Conservation (phyloP, 2,329 filamentous ascomycete species). For the Curvularia lunata region DNA sequence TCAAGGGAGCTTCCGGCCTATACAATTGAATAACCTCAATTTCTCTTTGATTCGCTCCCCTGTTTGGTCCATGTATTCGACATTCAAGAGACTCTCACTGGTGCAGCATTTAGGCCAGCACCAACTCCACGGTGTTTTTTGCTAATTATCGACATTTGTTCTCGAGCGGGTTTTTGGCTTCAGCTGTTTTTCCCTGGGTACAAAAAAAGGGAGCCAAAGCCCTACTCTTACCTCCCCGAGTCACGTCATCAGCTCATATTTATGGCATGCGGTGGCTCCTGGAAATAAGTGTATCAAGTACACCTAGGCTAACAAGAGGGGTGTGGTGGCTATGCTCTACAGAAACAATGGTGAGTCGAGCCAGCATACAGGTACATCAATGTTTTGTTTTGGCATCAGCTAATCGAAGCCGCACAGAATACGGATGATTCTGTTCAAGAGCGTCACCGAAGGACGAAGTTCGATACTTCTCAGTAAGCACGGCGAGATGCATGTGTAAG, state of each 20-base stretch:
- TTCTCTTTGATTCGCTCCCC: too few species aligned
- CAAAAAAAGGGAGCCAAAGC: slow-evolving; percentile 12
- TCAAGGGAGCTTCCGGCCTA: too few species aligned
- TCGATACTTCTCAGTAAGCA: too few species aligned
- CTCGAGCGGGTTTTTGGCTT: slow-evolving; percentile 12
- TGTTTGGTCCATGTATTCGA: too few species aligned
- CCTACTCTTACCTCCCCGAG: slow-evolving; percentile 13
- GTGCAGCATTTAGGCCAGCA: too few species aligned
- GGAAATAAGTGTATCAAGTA: slow-evolving; percentile 8
- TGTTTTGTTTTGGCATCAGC: background rate
- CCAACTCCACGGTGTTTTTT: too few species aligned
- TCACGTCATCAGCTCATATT: slow-evolving; percentile 10
- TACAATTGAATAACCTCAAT: too few species aligned
- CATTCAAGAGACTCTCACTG: too few species aligned
- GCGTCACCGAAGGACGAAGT: too few species aligned
- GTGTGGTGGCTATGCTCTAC: background rate
- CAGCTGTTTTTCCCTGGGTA: slow-evolving; percentile 7
- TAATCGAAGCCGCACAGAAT: too few species aligned
- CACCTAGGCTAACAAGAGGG: slow-evolving; percentile 12
- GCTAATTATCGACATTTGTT: slow-evolving; percentile 6
- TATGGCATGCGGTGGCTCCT: slow-evolving; percentile 11
- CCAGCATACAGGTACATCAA: background rate
- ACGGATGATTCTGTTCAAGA: too few species aligned
- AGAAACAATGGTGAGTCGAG: background rate
- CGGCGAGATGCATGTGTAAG: too few species aligned